Evolutionary conservation across 2,329 filamentous ascomycete genomes (phyloP).

Genomic region (Clarireedia monteithiana): DNA sequence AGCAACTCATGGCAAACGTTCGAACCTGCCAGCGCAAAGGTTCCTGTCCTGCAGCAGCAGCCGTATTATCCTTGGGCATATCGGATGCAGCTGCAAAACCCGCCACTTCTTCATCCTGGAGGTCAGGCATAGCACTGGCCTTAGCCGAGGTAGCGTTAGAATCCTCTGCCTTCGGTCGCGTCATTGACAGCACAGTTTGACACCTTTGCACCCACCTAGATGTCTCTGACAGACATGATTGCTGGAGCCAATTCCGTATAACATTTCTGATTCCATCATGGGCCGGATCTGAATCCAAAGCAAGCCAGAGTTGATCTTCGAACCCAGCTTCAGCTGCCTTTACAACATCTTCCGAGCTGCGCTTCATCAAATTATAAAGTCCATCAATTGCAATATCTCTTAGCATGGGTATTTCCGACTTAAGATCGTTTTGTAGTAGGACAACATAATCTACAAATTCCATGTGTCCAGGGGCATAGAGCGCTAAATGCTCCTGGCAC

Average conservation of each 20-base stretch:
- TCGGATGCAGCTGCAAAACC: constrained; percentile 76
- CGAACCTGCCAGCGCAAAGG: constrained; percentile 91
- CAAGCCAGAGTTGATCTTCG: constrained; percentile 87
- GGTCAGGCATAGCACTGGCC: constrained; percentile 55
- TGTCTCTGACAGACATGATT: constrained; percentile 76
- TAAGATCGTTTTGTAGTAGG: constrained; percentile 69
- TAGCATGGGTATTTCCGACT: constrained; percentile 60
- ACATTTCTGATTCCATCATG: constrained; percentile 81
- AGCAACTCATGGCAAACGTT: constrained; percentile 84
- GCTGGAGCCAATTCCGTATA: constrained; percentile 85
- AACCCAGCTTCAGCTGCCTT: constrained; percentile 67
- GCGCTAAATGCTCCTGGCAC: constrained; percentile 82
- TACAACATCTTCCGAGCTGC: constrained; percentile 77
- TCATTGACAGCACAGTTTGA: constrained; percentile 84
- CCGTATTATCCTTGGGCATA: constrained; percentile 47
- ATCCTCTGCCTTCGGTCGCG: constrained; percentile 56
- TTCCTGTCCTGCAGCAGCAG: constrained; percentile 62
- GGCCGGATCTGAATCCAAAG: constrained; percentile 67
- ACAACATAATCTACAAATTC: constrained; percentile 79
- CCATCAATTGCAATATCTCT: constrained; percentile 79
- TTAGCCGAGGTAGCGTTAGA: constrained; percentile 38
- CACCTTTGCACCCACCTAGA: constrained; percentile 81
- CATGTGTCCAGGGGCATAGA: constrained; percentile 86
- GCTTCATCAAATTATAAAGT: constrained; percentile 90
- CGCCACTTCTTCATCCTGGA: constrained; percentile 93